Base-by-base conservation (phyloP, 257 asterid genomes). In the Penstemon barbatus region DNA sequence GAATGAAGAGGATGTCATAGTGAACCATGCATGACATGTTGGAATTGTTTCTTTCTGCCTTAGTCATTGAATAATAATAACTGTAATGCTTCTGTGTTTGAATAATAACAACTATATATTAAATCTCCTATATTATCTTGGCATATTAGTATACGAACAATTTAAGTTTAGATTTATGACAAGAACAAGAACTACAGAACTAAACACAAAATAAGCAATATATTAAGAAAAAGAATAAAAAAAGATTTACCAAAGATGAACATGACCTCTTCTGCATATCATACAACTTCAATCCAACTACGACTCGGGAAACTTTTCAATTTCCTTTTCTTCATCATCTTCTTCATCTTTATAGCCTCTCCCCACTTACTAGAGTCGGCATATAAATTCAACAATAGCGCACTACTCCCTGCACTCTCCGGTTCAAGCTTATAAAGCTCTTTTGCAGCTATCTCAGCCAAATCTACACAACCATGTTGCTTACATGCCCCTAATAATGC, bases 401-500 rank as follows among this genome's bases (percentile, higher is more conserved):
- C 68, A 43, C 77, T 75, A 73, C 89, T 82, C 8, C 90, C 90
- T 6, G 85, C 74, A 75, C 87, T 82, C 73, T 72, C 80, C 0
- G 95, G 95, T 75, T 89, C 96, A 48, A 89, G 87, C 74, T 73
- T 76, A 38, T 79, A 82, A 79, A 89, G 54, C 33, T 70, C 19
- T 38, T 83, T 66, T 4, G 82, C 89, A 8, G 95, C 97, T 57
- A 81, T 57, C 76, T 84, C 91, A 5, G 93, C 97, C 10, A 87
- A 44, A 63, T 76, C 82, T 10, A 87, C 58, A 19, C 77, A 65
- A 5, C 78, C 82, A 25, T 86, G 86, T 59, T 78, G 85, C 71
- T 74, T 83, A 41, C 97, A 90, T 0, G 93, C 91, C 74, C 95
- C 95, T 69, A 90, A 72, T 19, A 90, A 74, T 2, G 94, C 91